Conservation (phyloP, 345 rosid species). For the Populus deltoides region DNA sequence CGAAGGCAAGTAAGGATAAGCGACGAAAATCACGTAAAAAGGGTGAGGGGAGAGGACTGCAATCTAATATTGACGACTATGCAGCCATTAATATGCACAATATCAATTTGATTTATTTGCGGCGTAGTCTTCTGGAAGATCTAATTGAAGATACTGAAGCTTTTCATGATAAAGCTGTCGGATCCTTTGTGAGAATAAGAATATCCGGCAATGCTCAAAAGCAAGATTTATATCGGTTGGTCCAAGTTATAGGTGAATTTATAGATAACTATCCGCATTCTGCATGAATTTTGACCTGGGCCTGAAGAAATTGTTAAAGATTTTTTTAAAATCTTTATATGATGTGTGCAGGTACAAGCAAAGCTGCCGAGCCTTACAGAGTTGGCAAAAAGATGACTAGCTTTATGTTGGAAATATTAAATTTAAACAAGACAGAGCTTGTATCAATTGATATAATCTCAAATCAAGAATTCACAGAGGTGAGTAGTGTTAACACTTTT, state of each 20-base stretch:
- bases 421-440: conserved; percentile 85
- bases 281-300: conserved; percentile 6
- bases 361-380: conserved; percentile 74
- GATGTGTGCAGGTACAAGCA: conserved; percentile 68
- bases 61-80: conserved; percentile 84
- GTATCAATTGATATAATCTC: conserved; percentile 88
- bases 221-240: conserved; percentile 97
- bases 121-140: conserved; percentile 85
- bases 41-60: conserved; percentile 67
- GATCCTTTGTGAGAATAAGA: conserved; percentile 88
- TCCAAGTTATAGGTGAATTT: conserved; percentile 83
- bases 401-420: conserved; percentile 76
- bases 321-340: conserved; percentile 15
- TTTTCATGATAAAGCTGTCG: conserved; percentile 80
- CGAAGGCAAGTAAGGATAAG: conserved; percentile 66
- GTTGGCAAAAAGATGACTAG: conserved; percentile 83
- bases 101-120: conserved; percentile 77
- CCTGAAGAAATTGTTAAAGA: neutral
- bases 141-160: conserved; percentile 69
- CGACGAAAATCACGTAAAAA: conserved; percentile 71
- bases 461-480: conserved; percentile 99
- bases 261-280: conserved; percentile 10
- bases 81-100: conserved; percentile 93
- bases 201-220: conserved; percentile 87
- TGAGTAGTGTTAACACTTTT: conserved; percentile 21